phyloP scores from a whole-genome alignment of 2,329 filamentous ascomycete genomes.

The Thermoascus crustaceus region DNA sequence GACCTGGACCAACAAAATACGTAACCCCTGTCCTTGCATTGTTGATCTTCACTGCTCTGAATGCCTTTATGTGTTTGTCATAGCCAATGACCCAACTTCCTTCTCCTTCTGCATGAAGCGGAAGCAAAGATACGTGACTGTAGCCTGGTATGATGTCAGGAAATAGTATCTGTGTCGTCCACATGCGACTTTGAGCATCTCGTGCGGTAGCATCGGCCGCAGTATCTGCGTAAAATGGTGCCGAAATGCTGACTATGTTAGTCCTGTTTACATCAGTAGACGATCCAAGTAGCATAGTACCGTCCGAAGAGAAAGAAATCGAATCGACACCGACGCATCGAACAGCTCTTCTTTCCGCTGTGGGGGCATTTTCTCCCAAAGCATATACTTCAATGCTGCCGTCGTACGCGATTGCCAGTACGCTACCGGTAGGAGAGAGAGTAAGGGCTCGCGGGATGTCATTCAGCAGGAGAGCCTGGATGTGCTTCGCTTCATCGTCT shows the following conservation, averaged over 20 bases:
- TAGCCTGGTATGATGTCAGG: constrained; percentile 72
- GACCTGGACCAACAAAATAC: constrained; percentile 64
- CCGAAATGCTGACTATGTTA: constrained; percentile 67
- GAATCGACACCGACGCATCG: constrained; percentile 70
- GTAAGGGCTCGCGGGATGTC: constrained; percentile 71
- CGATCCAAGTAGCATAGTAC: constrained; percentile 69
- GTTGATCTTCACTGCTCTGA: constrained; percentile 67
- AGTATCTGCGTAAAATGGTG: constrained; percentile 63
- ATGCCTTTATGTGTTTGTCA: constrained; percentile 67
- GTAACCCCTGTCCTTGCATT: constrained; percentile 68
- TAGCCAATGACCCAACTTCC: constrained; percentile 71
- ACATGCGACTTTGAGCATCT: constrained; percentile 64
- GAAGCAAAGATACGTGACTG: constrained; percentile 64
- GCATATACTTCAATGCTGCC: constrained; percentile 84
- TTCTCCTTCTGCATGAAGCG: constrained; percentile 45
- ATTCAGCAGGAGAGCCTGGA: constrained; percentile 68
- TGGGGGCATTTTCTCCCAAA: constrained; percentile 54
- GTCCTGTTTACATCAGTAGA: constrained; percentile 57
- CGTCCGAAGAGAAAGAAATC: constrained; percentile 67
- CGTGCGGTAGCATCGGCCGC: constrained; percentile 41
- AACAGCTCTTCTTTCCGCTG: constrained; percentile 64
- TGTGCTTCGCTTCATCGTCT: constrained; percentile 56
- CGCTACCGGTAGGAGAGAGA: constrained; percentile 70
- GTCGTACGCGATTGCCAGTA: constrained; percentile 76
- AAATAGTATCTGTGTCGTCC: constrained; percentile 80